Evolutionary conservation across 192 early-diverging fungal species (phyloP).

Genomic region (Allomyces javanicus): DNA sequence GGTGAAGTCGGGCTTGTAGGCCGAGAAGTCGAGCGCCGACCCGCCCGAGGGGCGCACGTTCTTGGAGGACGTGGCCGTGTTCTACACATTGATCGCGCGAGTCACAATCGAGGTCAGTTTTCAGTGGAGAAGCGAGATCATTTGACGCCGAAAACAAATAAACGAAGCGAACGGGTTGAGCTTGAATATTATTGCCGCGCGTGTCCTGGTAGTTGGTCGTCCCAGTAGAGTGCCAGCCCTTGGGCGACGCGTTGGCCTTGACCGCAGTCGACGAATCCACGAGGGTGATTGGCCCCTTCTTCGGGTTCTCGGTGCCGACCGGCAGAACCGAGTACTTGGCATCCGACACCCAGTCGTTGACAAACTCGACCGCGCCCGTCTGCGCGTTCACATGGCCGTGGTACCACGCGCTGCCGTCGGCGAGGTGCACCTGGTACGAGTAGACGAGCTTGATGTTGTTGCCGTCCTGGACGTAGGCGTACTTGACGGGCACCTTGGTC

Average conservation of each 20-base stretch:
- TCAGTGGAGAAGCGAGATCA: too few species aligned
- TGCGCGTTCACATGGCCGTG: conserved; percentile 44
- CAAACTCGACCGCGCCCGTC: conserved; percentile 34
- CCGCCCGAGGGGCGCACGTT: conserved; percentile 11
- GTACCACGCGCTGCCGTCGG: conserved; percentile 60
- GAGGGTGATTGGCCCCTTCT: conserved; percentile 25
- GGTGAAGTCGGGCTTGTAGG: conserved; percentile 11
- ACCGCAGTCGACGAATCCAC: conserved; percentile 25
- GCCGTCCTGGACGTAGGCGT: conserved; percentile 42
- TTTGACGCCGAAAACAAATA: not conserved
- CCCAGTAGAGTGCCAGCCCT: conserved; percentile 40
- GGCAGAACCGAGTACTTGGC: conserved; percentile 64
- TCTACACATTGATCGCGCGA: conserved; percentile 11
- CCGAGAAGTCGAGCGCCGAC: conserved; percentile 13
- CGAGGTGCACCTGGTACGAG: conserved; percentile 58
- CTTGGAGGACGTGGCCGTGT: conserved; percentile 33
- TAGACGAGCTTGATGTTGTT: conserved; percentile 49
- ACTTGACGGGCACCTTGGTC: conserved; percentile 31
- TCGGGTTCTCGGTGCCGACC: conserved; percentile 56
- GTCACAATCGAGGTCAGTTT: too few species aligned
- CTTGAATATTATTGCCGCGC: conserved; percentile 79
- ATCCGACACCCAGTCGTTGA: conserved; percentile 72
- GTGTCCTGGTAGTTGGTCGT: conserved; percentile 38
- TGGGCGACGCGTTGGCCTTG: conserved; percentile 34
- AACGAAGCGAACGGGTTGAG: conserved; percentile 26